phyloP scores from a whole-genome alignment of 2,329 filamentous ascomycete genomes.

The Stemphylium beticola region DNA sequence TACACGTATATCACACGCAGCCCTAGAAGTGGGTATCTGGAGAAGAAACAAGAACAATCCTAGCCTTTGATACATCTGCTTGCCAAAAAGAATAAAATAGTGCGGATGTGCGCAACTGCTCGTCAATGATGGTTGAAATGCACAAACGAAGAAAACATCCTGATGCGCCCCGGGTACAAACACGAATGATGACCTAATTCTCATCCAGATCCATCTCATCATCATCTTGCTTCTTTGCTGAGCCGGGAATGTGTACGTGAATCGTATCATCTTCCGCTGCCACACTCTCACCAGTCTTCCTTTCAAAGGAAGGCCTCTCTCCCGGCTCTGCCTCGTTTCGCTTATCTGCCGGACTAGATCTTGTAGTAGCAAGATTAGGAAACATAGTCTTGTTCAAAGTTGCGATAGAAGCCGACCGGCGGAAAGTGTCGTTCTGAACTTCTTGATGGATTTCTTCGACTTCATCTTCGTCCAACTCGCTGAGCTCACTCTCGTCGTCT shows the following conservation, averaged over 20 bases:
- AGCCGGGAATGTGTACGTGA: not conserved
- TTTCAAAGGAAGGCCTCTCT: not conserved
- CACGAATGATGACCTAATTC: slow-evolving; percentile 1
- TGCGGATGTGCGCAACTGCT: no score
- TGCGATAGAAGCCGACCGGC: slow-evolving; percentile 24
- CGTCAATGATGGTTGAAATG: no score
- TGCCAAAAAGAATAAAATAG: no score
- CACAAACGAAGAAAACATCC: no score
- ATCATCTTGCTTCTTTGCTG: not conserved
- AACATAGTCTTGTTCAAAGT: slow-evolving; percentile 31
- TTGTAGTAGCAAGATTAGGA: slow-evolving; percentile 26
- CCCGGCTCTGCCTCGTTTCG: not conserved
- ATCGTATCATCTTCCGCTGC: not conserved
- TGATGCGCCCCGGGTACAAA: not conserved
- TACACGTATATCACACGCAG: no score
- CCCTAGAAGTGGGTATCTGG: no score
- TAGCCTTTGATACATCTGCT: no score
- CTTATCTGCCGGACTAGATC: slow-evolving; percentile 1
- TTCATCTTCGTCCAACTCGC: slow-evolving; percentile 56
- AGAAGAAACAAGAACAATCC: no score
- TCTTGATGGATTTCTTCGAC: slow-evolving; percentile 44
- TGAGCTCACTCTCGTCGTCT: slow-evolving; percentile 63
- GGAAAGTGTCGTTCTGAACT: slow-evolving; percentile 17
- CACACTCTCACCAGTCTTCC: not conserved
- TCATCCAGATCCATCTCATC: slow-evolving; percentile 12